Evolutionary conservation across 331 rosid species (phyloP).

Genomic region (Rhamnella rubrinervis): DNA sequence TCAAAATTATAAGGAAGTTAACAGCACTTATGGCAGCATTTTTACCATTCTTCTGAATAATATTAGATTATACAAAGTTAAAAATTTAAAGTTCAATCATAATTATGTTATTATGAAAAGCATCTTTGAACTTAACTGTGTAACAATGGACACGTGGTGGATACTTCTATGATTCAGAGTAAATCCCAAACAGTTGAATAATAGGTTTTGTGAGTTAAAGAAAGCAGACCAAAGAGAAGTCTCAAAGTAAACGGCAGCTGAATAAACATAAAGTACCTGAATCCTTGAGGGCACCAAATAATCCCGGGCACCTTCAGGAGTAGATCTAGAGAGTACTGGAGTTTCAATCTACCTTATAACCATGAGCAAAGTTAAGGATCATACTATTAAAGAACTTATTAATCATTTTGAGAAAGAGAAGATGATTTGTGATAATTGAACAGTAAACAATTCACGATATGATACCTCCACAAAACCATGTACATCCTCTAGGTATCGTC

Average conservation of each 20-base stretch:
- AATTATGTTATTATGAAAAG: neutral
- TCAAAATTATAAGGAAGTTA: too few relatives aligned
- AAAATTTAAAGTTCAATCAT: neutral
- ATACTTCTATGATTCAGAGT: neutral
- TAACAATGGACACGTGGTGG: neutral
- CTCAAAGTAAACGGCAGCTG: conserved; percentile 10
- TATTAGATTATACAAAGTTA: neutral
- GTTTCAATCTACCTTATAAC: conserved; percentile 98
- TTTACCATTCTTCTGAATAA: neutral
- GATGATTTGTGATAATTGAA: neutral
- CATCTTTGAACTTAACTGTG: neutral
- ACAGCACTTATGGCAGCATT: neutral
- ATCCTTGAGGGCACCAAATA: conserved; percentile 95
- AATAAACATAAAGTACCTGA: conserved; percentile 61
- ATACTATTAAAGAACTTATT: conserved; percentile 9
- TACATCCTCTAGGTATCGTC: conserved; percentile 78
- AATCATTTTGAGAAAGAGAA: neutral
- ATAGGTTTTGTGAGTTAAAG: neutral
- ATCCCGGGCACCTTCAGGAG: conserved; percentile 99
- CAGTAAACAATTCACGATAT: conserved; percentile 15
- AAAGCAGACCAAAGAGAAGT: conserved; percentile 8
- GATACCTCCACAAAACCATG: conserved; percentile 96
- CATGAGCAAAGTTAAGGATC: conserved; percentile 44
- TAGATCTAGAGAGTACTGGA: conserved; percentile 93
- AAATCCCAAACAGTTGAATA: neutral